Conservation (phyloP, 2,329 filamentous ascomycete genomes). For the Lasiodiplodia gonubiensis region DNA sequence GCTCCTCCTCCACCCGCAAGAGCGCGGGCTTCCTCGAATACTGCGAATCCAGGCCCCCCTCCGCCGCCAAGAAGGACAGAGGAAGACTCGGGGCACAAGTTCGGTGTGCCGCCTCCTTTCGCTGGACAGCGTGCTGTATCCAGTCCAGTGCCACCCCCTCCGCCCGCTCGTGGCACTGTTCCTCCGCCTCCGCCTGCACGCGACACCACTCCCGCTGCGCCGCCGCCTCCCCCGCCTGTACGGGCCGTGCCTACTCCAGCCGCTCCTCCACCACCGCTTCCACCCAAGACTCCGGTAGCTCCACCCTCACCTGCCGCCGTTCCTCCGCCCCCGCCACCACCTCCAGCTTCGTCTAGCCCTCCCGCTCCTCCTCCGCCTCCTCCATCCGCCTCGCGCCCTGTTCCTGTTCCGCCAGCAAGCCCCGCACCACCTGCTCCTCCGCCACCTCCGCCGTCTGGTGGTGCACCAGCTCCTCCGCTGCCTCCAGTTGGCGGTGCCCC, state of each 20-base stretch:
- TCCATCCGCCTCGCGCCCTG: conserved; percentile 39
- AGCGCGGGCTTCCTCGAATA: conserved; percentile 56
- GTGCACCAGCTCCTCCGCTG: conserved; percentile 37
- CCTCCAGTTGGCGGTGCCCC: conserved; percentile 35
- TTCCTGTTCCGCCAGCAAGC: conserved; percentile 45
- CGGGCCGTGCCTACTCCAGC: conserved; percentile 50
- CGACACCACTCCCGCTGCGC: conserved; percentile 43
- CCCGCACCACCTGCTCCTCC: conserved; percentile 36
- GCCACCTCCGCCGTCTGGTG: conserved; percentile 30
- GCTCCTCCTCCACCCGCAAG: conserved; percentile 55
- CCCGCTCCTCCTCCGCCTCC: conserved; percentile 44
- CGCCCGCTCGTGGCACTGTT: conserved; percentile 71
- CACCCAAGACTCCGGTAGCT: conserved; percentile 51
- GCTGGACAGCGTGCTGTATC: conserved; percentile 64
- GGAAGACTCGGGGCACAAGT: conserved; percentile 64
- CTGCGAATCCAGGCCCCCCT: conserved; percentile 63
- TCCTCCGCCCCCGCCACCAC: conserved; percentile 39
- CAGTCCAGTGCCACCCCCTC: conserved; percentile 68
- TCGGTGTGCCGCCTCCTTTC: conserved; percentile 82
- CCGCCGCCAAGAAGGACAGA: conserved; percentile 71
- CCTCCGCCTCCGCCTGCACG: conserved; percentile 60
- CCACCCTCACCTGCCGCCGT: conserved; percentile 33
- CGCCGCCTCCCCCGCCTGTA: conserved; percentile 58
- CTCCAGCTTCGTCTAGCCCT: conserved; percentile 33
- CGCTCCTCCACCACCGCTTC: conserved; percentile 66